These are phyloP conservation scores for Fusarium acutatum DNA, from an alignment of 2,329 filamentous ascomycete genomes.

Conservation along the genomic window DNA sequence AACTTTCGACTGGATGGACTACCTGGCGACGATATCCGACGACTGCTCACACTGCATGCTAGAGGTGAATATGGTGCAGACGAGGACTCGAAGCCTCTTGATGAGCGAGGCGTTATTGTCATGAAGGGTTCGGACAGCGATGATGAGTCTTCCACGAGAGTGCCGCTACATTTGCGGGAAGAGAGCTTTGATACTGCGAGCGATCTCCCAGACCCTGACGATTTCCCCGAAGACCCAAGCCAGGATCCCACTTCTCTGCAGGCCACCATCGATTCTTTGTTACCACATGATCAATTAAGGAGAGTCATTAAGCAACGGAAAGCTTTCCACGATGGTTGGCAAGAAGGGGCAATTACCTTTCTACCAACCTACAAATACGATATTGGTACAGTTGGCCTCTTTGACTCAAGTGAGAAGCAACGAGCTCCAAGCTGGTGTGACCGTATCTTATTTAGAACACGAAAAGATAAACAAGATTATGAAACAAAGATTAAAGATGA, in stretches of 20 bases:
- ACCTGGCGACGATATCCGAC: slow-evolving; percentile 88
- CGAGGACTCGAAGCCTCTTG: slow-evolving; percentile 50
- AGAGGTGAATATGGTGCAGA: slow-evolving; percentile 76
- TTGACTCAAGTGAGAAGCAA: slow-evolving; percentile 95
- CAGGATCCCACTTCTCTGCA: slow-evolving; percentile 87
- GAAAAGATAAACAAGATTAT: slow-evolving; percentile 72
- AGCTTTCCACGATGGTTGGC: slow-evolving; percentile 90
- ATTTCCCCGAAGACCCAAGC: slow-evolving; percentile 72
- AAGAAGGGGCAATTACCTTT: slow-evolving; percentile 87
- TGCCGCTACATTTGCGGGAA: slow-evolving; percentile 45
- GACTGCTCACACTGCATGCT: slow-evolving; percentile 83
- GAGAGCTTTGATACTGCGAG: slow-evolving; percentile 52
- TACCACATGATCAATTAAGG: slow-evolving; percentile 88
- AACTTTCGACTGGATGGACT: slow-evolving; percentile 93
- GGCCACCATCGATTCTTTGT: slow-evolving; percentile 84
- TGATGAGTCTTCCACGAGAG: slow-evolving; percentile 52
- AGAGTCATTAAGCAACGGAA: slow-evolving; percentile 78
- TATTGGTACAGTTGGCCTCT: slow-evolving; percentile 87
- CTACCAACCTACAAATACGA: slow-evolving; percentile 98
- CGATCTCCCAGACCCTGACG: slow-evolving; percentile 68
- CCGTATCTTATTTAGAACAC: slow-evolving; percentile 86
- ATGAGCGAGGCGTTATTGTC: slow-evolving; percentile 62
- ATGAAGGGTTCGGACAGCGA: slow-evolving; percentile 55
- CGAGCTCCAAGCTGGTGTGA: slow-evolving; percentile 97
- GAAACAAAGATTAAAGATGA: slow-evolving; percentile 71